Evolutionary conservation across 768 basidiomycete genomes (phyloP), one percentile per base, ranked within the genome.

Genomic region (Boletus bicolor): DNA sequence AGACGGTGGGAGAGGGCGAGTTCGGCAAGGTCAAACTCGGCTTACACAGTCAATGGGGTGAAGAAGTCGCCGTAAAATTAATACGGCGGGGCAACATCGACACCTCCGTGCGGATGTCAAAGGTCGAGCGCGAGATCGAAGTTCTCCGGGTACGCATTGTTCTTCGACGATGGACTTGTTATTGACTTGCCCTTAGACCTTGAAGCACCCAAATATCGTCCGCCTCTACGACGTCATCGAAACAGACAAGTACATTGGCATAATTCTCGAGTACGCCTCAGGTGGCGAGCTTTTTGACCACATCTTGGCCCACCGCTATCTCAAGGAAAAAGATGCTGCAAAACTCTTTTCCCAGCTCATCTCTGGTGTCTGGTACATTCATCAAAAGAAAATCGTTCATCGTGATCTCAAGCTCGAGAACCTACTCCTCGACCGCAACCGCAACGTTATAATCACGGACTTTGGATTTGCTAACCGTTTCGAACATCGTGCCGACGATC

Each of bases 11-110:
- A 44, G 96, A 99, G 74, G 96, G 96, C 62, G 96, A 98, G 76
- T 98, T 98, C 68, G 95, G 94, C 44, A 98, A 98, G 72, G 95
- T 98, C 75, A 98, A 98, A 71, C 84, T 98, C n/a, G 96, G 96
- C 6, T 78, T 98, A 50, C 96, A 98, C 65, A 80, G 79, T 62
- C 85, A 90, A 61, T 97, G 90, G 86, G 94, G 93, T 32, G 94
- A 97, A 72, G 96, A 98, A 69, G 95, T 96, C n/a, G 96, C 96
- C 12, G 94, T 98, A 66, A 99, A 99, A 77, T 79, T 99, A 55
- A 98, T 98, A 64, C 82, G 94, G 51, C 77, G 94, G 52, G 93
- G 93, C 34, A 98, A 91, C 68, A 85, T 98, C 54, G 95, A 98
- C 64, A 89, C 82, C 53, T 76, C 82, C 14, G 83, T 91, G 6